A percentile compares a stretch with the other conserved stretches of the same genome.
These are phyloP conservation scores for Rhizoctonia solani DNA, from an alignment of 1,284 basidiomycete species.

Conservation along the genomic window DNA sequence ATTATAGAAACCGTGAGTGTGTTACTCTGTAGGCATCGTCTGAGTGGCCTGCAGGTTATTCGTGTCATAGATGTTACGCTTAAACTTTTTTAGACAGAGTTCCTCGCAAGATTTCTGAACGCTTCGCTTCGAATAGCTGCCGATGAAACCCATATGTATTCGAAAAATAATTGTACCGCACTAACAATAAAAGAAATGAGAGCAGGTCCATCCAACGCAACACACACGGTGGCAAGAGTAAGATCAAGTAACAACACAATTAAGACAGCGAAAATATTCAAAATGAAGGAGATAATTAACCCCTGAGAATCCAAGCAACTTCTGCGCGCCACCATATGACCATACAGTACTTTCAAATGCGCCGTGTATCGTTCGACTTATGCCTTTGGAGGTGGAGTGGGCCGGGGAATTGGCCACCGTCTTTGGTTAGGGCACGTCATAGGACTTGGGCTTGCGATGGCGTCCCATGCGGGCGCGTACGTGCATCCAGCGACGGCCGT, in stretches of 20 bases:
- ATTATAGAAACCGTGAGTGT: no score
- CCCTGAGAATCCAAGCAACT: background rate
- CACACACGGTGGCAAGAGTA: background rate
- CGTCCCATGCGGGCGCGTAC: constrained; percentile 68
- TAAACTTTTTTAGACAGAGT: no score
- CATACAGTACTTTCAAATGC: background rate
- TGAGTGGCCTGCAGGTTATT: no score
- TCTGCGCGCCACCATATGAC: no score
- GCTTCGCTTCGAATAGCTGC: no score
- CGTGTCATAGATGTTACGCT: no score
- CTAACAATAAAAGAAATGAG: background rate
- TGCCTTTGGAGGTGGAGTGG: background rate
- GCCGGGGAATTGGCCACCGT: constrained; percentile 5
- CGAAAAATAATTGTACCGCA: background rate
- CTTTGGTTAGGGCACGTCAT: constrained; percentile 15
- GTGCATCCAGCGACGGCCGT: constrained; percentile 63
- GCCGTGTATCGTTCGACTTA: background rate
- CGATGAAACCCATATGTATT: no score
- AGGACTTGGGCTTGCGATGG: constrained; percentile 40
- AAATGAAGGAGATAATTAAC: background rate
- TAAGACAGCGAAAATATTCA: constrained; percentile 3
- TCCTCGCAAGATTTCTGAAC: no score
- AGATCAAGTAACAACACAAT: background rate
- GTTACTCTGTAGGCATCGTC: no score
- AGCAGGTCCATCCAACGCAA: constrained; percentile 13